Evolutionary conservation across 2,329 filamentous ascomycete genomes (phyloP).

Genomic region (Trichoderma sp.): DNA sequence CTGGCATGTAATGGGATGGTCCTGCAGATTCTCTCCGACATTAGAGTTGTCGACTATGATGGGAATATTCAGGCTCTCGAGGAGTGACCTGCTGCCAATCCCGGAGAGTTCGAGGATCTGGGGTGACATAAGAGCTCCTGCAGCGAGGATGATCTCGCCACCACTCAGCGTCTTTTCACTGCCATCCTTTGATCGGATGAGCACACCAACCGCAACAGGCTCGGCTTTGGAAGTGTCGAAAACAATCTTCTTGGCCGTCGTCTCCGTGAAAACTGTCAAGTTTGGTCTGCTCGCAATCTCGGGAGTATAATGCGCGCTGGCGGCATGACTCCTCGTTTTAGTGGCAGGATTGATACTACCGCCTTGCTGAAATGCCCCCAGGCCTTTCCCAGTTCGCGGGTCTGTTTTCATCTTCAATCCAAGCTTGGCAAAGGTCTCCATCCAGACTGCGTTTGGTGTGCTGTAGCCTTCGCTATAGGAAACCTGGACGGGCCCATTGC

Average conservation of each 20-base stretch:
- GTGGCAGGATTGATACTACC: conserved; percentile 33
- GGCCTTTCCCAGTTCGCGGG: conserved; percentile 30
- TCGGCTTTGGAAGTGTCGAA: conserved; percentile 26
- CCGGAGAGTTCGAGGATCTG: conserved; percentile 36
- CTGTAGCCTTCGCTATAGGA: conserved; percentile 37
- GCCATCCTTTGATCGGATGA: conserved; percentile 30
- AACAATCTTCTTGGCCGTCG: conserved; percentile 34
- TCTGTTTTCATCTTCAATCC: conserved; percentile 36
- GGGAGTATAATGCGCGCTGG: conserved; percentile 35
- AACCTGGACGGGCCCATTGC: conserved; percentile 38
- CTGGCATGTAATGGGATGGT: conserved; percentile 31
- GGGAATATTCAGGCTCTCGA: conserved; percentile 33
- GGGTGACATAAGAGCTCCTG: conserved; percentile 24
- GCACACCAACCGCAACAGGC: conserved; percentile 35
- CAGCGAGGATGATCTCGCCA: conserved; percentile 27
- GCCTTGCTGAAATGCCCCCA: conserved; percentile 36
- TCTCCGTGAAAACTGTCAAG: conserved; percentile 36
- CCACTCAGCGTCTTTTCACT: conserved; percentile 42
- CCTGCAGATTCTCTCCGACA: conserved; percentile 43
- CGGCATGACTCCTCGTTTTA: conserved; percentile 35
- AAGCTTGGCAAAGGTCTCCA: conserved; percentile 36
- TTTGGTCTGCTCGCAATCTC: conserved; percentile 35
- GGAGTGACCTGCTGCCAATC: conserved; percentile 33
- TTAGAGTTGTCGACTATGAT: conserved; percentile 37
- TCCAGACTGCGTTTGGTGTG: conserved; percentile 37